These are phyloP conservation scores for Phytophthora macrochlamydospora DNA, from an alignment of 352 stramenopile genomes.

Conservation along the genomic window DNA sequence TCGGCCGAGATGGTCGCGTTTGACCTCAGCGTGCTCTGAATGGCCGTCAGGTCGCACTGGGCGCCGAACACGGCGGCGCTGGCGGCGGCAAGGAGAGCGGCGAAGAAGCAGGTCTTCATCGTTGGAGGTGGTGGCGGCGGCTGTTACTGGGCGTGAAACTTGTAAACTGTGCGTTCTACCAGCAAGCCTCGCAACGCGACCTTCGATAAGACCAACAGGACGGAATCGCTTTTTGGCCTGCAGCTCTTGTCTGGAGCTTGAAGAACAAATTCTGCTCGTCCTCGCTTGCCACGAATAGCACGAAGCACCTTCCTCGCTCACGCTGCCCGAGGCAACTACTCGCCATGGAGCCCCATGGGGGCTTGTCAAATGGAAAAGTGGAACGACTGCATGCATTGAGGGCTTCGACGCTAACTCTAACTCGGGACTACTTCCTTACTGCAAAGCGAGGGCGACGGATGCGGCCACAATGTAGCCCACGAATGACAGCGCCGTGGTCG, in stretches of 20 bases:
- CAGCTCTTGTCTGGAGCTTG: background rate
- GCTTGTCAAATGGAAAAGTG: conserved; percentile 15
- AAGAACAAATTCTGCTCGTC: background rate
- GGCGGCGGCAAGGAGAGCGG: conserved; percentile 13
- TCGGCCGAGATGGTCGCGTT: conserved; percentile 19
- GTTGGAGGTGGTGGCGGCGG: background rate
- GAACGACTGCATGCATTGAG: background rate
- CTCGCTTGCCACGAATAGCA: background rate
- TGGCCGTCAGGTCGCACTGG: conserved; percentile 45
- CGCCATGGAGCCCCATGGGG: no score
- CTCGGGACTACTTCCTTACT: conserved; percentile 10
- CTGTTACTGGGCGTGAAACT: conserved; percentile 9
- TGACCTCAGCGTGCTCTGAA: conserved; percentile 38
- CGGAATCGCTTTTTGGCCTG: background rate
- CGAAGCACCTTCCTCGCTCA: background rate
- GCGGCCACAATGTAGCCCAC: conserved; percentile 24
- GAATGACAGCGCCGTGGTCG: conserved; percentile 12
- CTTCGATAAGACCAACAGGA: conserved; percentile 9
- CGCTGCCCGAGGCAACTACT: background rate
- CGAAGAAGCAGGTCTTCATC: conserved; percentile 33
- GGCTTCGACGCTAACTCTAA: conserved; percentile 31
- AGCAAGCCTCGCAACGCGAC: no score
- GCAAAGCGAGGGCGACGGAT: conserved; percentile 21
- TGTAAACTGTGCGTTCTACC: conserved; percentile 8
- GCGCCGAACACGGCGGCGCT: conserved; percentile 11